Conservation (phyloP, 2,329 filamentous ascomycete species). For the Colletotrichum shisoi region DNA sequence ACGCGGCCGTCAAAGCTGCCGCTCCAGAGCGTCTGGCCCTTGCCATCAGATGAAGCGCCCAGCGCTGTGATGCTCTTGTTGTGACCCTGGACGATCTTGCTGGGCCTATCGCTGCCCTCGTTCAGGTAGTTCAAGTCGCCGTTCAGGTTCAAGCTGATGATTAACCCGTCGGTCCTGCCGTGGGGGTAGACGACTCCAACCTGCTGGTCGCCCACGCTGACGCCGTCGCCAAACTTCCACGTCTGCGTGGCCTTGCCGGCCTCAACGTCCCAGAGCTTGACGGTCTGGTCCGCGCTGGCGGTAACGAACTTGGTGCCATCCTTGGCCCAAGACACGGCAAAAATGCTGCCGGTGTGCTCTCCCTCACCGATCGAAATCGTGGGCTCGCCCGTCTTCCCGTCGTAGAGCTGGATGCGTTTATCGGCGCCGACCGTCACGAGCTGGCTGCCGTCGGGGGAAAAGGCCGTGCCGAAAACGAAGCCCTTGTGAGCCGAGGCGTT, state of each 20-base stretch:
- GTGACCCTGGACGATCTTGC: slow-evolving; percentile 81
- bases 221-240: slow-evolving; percentile 80
- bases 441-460: slow-evolving; percentile 83
- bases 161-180: slow-evolving; percentile 80
- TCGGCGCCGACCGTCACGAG: slow-evolving; percentile 94
- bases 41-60: slow-evolving; percentile 61
- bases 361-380: slow-evolving; percentile 79
- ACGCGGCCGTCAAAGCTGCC: slow-evolving; percentile 92
- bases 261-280: slow-evolving; percentile 92
- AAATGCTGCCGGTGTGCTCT: slow-evolving; percentile 92
- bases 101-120: slow-evolving; percentile 73
- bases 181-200: slow-evolving; percentile 92
- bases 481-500: slow-evolving; percentile 80
- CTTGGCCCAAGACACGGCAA: slow-evolving; percentile 86
- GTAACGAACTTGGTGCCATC: slow-evolving; percentile 89
- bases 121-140: slow-evolving; percentile 91
- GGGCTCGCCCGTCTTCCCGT: slow-evolving; percentile 92
- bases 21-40: slow-evolving; percentile 76
- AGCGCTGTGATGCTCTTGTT: slow-evolving; percentile 90
- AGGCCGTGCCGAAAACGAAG: slow-evolving; percentile 86
- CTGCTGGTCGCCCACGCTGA: slow-evolving; percentile 84
- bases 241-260: slow-evolving; percentile 77
- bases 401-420: slow-evolving; percentile 89
- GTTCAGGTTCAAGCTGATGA: slow-evolving; percentile 87
- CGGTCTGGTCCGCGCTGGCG: slow-evolving; percentile 90